Percentiles rank a stretch among this genome's conserved stretches.
phyloP scores from a whole-genome alignment of 345 rosid genomes.

The Citrus australasica region DNA sequence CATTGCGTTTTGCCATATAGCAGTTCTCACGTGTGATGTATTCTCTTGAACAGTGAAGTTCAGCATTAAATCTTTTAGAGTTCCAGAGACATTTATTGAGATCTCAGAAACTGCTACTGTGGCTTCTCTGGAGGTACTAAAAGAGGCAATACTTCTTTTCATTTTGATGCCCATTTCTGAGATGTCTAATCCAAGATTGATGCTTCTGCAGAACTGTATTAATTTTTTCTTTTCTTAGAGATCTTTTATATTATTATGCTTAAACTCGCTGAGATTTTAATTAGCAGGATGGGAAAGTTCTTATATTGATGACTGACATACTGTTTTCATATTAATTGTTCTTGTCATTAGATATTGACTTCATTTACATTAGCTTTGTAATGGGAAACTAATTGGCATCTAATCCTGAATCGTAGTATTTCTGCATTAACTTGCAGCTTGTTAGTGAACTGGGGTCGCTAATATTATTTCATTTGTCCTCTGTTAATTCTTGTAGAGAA shows the following conservation, averaged over 20 bases:
- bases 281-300: not conserved
- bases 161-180: not conserved
- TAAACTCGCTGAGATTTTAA: not conserved
- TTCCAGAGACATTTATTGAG: slow-evolving; percentile 88
- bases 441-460: not conserved
- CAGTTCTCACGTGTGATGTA: slow-evolving; percentile 22
- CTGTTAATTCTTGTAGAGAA: slow-evolving; percentile 44
- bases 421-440: not conserved
- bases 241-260: not conserved
- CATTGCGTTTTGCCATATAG: slow-evolving; percentile 2
- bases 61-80: slow-evolving; percentile 79
- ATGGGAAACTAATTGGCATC: not conserved
- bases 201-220: not conserved
- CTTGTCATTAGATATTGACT: not conserved
- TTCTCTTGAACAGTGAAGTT: slow-evolving; percentile 71
- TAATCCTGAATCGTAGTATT: not conserved
- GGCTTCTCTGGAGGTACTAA: slow-evolving; percentile 79
- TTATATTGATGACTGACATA: not conserved
- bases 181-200: not conserved
- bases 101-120: slow-evolving; percentile 83
- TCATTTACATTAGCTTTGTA: no score
- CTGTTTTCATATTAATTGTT: not conserved
- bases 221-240: not conserved
- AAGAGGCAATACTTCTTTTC: not conserved
- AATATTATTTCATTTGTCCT: slow-evolving; percentile 1